A percentile compares a stretch with the other conserved stretches of the same genome.
These are phyloP conservation scores for Cryphonectria naterciae DNA, from an alignment of 2,329 filamentous ascomycete genomes.

Conservation along the genomic window DNA sequence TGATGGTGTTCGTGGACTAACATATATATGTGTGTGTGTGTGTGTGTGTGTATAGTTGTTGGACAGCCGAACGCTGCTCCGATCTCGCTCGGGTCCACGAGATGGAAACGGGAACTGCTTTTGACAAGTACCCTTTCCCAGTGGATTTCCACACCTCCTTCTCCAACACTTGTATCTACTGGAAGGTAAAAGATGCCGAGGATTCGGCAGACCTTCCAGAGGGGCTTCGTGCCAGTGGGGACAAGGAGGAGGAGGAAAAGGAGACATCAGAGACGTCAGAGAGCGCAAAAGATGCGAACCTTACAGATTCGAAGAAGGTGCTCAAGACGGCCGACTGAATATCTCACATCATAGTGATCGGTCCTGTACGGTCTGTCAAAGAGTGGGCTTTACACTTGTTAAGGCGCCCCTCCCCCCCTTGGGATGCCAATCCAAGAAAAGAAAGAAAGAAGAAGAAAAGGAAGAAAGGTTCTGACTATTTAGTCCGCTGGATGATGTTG, in stretches of 20 bases:
- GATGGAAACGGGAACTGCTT: constrained; percentile 39
- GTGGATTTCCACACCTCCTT: constrained; percentile 46
- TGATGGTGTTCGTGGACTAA: not conserved
- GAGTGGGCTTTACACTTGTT: not conserved
- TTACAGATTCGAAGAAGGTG: not conserved
- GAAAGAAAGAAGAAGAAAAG: too few species aligned
- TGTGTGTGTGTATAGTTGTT: not conserved
- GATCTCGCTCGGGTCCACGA: constrained; percentile 40
- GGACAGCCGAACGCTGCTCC: constrained; percentile 22
- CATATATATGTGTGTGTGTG: not conserved
- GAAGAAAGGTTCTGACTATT: not conserved
- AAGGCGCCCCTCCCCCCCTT: not conserved
- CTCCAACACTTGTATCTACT: constrained; percentile 47
- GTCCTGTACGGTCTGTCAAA: not conserved
- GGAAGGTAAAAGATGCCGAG: constrained; percentile 34
- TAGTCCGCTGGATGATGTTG: not conserved
- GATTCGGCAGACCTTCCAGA: not conserved
- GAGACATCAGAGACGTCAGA: not conserved
- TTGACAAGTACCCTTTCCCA: constrained; percentile 42
- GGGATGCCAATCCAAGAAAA: not conserved
- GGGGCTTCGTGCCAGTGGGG: too few species aligned
- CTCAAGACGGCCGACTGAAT: not conserved
- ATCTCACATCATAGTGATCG: not conserved
- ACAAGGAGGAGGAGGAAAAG: not conserved
- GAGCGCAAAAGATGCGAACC: not conserved